Base-by-base conservation (phyloP, 768 basidiomycete genomes). In the Ramaria sp. region DNA sequence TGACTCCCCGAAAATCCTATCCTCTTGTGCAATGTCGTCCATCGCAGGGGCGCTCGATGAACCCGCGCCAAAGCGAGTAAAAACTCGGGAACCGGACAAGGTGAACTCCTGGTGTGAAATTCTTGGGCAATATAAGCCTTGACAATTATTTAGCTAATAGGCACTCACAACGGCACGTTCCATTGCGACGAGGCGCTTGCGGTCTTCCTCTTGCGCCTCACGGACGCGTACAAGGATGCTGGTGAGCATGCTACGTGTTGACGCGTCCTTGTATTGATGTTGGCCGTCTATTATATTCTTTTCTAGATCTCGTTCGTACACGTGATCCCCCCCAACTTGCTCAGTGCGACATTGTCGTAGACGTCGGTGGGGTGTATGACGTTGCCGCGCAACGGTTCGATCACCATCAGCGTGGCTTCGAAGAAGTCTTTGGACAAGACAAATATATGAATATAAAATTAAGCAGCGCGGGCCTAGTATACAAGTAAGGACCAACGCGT, bases 151-250 rank as follows among this genome's bases (percentile, higher is more conserved):
- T 42, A 91, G 88, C 71, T 82, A 41, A 95, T 97, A 64, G 93
- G 93, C 34, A 96, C 94, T 1, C 93, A 97, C 70, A 91, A 87
- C 58, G 94, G 94, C 17, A 91, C 91, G 0, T 97, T 97, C 68
- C 94, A 99, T 65, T 94, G 91, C 69, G 95, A 99, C 64, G 95
- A 99, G 72, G 92, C 93, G 0, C 79, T 98, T 33, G 96, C 95
- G 0, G 88, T 95, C 17, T 93, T 86, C 69, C 77, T 99, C 61
- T 76, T 99, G 31, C 83, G 83, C 50, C 82, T 82, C 63, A 94
- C 92, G 1, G 70, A 78, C 17, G 72, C 78, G 9, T 99, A 88
- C 71, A 79, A 77, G 39, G 78, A 82, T 67, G 85, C 92, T 64
- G 82, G 91, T 88, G 61, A 56, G 73, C 62, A 27, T 15, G 38